Base-by-base conservation (phyloP, 225 moss, liverwort and hornwort species). In the Bryoerythrophyllum caledonicum region DNA sequence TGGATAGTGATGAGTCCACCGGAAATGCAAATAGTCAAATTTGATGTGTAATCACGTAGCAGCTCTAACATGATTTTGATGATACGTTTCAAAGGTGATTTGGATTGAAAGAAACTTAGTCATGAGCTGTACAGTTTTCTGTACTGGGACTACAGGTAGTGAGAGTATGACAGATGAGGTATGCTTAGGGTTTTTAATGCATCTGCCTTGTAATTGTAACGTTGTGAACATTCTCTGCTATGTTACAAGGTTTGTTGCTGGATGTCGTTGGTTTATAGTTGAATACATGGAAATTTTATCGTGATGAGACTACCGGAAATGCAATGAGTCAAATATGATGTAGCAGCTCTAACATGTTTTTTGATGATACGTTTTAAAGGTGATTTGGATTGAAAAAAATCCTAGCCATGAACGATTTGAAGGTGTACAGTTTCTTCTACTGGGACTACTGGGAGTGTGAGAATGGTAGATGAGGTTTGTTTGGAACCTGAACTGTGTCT, bases 191-290 rank as follows among this genome's bases (percentile, higher is more conserved):
- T 67, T 67, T 32, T 76, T 11, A 23, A 28, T 35, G 25, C 60
- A 27, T 44, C 59, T 72, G 9, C 62, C 52, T 52, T 11, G 51
- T 44, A 30, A 43, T 76, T 61, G 76, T 61, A 19, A 38, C 8
- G 55, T 43, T 30, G 27, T 72, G 17, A 51, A 23, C 51, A 51
- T 72, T 48, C 32, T 72, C 60, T 48, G 7, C 34, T 14, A 14
- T 68, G 2, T 60, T 44, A 44, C 7, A 4, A 70, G 40, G 26
- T 27, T n/a, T 61, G 30, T 32, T 32, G 32, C 43, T 66, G 37
- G 44, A 27, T 26, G 34, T 44, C 20, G 4, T 58, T 40, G 65
- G 63, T 35, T 4, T 58, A 14, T 46, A 28, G 20, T 46, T 38
- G 21, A 75, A 46, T 10, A 20, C 38, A 11, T 34, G 60, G 59